Base-by-base conservation (phyloP, 2,329 filamentous ascomycete species). In the Diaporthe sp. region DNA sequence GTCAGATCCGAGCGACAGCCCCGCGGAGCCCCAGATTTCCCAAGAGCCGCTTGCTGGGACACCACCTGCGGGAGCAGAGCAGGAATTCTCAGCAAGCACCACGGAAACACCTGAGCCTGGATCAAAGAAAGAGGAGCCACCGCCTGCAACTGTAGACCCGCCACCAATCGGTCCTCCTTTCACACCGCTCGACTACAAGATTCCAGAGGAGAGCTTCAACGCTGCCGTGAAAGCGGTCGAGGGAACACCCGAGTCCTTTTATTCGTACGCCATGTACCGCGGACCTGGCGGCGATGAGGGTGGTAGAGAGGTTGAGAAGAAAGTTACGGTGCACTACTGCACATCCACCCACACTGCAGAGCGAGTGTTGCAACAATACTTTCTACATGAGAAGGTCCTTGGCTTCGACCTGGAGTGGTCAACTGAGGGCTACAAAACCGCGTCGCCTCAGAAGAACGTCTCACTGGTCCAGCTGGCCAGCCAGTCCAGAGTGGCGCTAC, bases 371-470 rank as follows among this genome's bases (percentile, higher is more conserved):
- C 86, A 90, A 74, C 86, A 90, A 74, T 88, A 93, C 74, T 98
- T 98, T 79, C 81, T 92, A 53, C 78, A 89, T 37, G 91, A 97
- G 80, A 87, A 90, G 53, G 84, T 97, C 2, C 82, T 98, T n/a
- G 96, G 96, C 0, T 95, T 98, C 77, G 96, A 98, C 80, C 88
- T 98, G 77, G 96, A 98, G 85, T 98, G 96, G 96, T 88, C 91
- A 71, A 78, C 86, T 1, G 85, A 89, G 8, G 87, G 91, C 0
- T 85, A 81, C 8, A 86, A 82, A 28, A 79, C 78, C 10, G 82
- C 87, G 3, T 86, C 88, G 4, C 84, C 92, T 5, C 93, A 94
- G 78, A 87, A 89, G 70, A 95, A 95, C 76, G 90, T 97, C 9
- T 96, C 94, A 0, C 84, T 98, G 51, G 93, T 98, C 58, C 96